Evolutionary conservation across 306 rosid genomes (phyloP).

Genomic region (Styphnolobium japonicum): DNA sequence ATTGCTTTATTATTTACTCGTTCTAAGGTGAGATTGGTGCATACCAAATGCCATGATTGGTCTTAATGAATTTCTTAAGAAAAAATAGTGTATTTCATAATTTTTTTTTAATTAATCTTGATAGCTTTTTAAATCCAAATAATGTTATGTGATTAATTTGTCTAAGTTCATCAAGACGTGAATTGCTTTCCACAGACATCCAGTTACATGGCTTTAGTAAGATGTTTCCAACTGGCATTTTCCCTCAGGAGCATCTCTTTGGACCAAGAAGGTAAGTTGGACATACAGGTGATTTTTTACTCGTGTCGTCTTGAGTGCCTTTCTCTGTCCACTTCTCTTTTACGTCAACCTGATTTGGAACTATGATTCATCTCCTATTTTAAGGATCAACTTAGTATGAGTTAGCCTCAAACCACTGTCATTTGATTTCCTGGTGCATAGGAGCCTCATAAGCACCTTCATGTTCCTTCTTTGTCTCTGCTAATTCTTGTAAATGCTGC

Average conservation of each 20-base stretch:
- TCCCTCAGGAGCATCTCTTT: constrained; percentile 72
- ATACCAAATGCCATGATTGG: constrained; percentile 19
- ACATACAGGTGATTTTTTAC: not conserved
- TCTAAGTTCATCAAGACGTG: constrained; percentile 12
- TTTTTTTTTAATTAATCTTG: not conserved
- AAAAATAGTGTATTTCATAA: constrained; percentile 5
- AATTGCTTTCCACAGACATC: constrained; percentile 60
- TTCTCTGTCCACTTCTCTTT: not conserved
- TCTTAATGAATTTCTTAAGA: too few relatives aligned
- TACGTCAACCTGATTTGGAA: not conserved
- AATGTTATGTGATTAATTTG: not conserved
- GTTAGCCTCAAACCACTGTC: not conserved
- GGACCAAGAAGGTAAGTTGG: constrained; percentile 72
- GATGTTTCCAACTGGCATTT: constrained; percentile 92
- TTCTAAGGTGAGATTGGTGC: constrained; percentile 66
- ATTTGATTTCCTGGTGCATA: not conserved
- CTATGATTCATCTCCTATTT: not conserved
- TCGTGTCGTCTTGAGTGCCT: not conserved
- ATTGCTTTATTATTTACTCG: constrained; percentile 72
- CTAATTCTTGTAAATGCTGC: not conserved
- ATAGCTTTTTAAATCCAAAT: constrained; percentile 9
- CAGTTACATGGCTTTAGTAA: constrained; percentile 65
- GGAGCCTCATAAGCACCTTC: not conserved
- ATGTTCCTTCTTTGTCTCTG: not conserved
- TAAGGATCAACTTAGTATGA: not conserved